Evolutionary conservation across 2,329 filamentous ascomycete genomes (phyloP), one percentile per base, ranked within the genome.

Genomic region (Eutypella sp.): DNA sequence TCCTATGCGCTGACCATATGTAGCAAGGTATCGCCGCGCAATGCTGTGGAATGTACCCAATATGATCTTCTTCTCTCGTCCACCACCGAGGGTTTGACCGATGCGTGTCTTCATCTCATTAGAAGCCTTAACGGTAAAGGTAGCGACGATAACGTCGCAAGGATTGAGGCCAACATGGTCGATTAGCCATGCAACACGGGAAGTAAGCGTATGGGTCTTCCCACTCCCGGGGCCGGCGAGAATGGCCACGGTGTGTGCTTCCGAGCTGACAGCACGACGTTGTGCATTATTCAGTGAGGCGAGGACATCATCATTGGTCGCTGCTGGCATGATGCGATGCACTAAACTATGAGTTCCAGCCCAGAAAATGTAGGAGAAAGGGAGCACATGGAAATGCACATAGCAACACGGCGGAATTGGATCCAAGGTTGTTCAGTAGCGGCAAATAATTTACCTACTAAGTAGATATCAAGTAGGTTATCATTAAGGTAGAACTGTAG

Each of bases 21-120:
- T 78, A 34, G 84, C 79, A 15, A 99, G 72, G 61, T 96, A 97
- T 47, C 89, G 81, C 38, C 89, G 79, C 44, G 91, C 84, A 54
- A 99, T 90, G 40, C 90, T 95, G 69, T 99, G 92, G 56, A 99
- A 97, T 0, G 93, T 99, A 16, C 92, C 92, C 4, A 99, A 73
- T 25, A 96, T 79, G 52, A 99, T 74, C 57, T 83, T 87, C 45
- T 78, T 83, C 61, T 90, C 87, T 15, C 84, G 70, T 5, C 84
- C 84, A 49, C 85, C 78, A 1, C 90, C 90, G n/a, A 97, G 75
- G n/a, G 88, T 76, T 47, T 78, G 84, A 0, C 84, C 82, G 46
- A 97, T 88, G 7, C 92, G 81, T 60, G 89, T 83, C 59, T 90
- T 89, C 92, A 99, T 99, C 70, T 97, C 92, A 16, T 74, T 80